Base-by-base conservation (phyloP, 2,329 filamentous ascomycete species). In the Fusarium brachygibbosum region DNA sequence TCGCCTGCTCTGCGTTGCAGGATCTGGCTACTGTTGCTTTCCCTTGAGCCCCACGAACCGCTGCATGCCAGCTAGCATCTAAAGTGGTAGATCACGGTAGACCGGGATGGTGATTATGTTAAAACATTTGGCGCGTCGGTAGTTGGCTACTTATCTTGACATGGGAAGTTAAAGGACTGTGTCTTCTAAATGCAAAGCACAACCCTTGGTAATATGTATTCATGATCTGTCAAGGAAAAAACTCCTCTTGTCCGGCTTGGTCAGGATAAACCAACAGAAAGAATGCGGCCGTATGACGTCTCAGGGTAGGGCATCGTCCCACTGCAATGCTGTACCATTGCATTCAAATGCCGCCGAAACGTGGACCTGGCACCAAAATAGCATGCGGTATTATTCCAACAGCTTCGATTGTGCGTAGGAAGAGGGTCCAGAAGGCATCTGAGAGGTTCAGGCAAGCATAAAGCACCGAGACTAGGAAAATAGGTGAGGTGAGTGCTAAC, bases 341-440 rank as follows among this genome's bases (percentile, higher is more conserved):
- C 49, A 58, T 63, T 62, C 66, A 68, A 25, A 66, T 69, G 59
- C 57, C 61, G 44, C 62, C 62, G 62, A 61, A 69, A 67, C 66
- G 62, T 68, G 67, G 66, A 61, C 45, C 61, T 44, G 25, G 46
- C 29, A 52, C 28, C 48, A 55, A 59, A 62, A 66, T 51, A 31
- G 65, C 31, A 68, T 68, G 66, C 56, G 66, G 50, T 69, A 68
- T 68, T 68, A 68, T 68, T 68, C 48, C 49, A 54, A 69, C 29
- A 37, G 44, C 60, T 60, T 69, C 60, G 42, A 45, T 66, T 68
- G 45, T 37, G 38, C 34, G 45, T 65, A 44, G 46, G 48, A 68
- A 61, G 60, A 69, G 66, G 66, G 66, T 56, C 49, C 31, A 34
- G 35, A 65, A 53, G 50, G 65, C 45, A 65, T 53, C 29, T 25